A percentile compares a stretch with the other conserved stretches of the same genome.
These are phyloP conservation scores for Colletotrichum lupini DNA, from an alignment of 2,329 filamentous ascomycete species.

Conservation along the genomic window DNA sequence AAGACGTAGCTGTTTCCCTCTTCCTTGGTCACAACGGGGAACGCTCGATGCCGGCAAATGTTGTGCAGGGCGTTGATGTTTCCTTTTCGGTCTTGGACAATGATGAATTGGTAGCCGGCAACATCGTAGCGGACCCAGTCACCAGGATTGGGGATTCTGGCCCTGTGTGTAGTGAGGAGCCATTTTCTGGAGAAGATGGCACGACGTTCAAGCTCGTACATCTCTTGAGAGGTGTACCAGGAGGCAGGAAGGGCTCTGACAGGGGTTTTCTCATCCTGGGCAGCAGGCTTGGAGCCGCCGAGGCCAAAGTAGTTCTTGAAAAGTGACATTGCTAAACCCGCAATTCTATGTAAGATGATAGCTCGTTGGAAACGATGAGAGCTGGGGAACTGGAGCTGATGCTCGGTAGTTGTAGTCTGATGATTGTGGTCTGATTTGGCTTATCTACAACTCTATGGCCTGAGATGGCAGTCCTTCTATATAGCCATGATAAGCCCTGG, in stretches of 20 bases:
- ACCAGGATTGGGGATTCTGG: slow-evolving; percentile 60
- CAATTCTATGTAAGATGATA: background rate
- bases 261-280: slow-evolving; percentile 43
- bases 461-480: slow-evolving; percentile 33
- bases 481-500: slow-evolving; percentile 28
- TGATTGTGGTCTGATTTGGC: background rate
- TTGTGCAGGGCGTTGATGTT: slow-evolving; percentile 72
- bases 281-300: slow-evolving; percentile 25
- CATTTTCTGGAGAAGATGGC: slow-evolving; percentile 68
- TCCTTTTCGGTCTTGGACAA: slow-evolving; percentile 60
- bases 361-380: background rate
- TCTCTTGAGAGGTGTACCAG: slow-evolving; percentile 64
- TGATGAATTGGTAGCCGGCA: slow-evolving; percentile 66
- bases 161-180: slow-evolving; percentile 65
- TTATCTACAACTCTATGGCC: background rate
- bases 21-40: slow-evolving; percentile 64
- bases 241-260: slow-evolving; percentile 56
- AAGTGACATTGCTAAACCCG: slow-evolving; percentile 4
- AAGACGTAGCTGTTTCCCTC: slow-evolving; percentile 64
- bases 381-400: background rate
- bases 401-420: slow-evolving; percentile 3
- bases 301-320: slow-evolving; percentile 53
- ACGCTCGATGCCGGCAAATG: slow-evolving; percentile 70
- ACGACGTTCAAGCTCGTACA: slow-evolving; percentile 67
- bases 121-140: slow-evolving; percentile 67